Evolutionary conservation across 2,329 filamentous ascomycete genomes (phyloP), one percentile per base, ranked within the genome.

Genomic region (Diaporthe nobilis): DNA sequence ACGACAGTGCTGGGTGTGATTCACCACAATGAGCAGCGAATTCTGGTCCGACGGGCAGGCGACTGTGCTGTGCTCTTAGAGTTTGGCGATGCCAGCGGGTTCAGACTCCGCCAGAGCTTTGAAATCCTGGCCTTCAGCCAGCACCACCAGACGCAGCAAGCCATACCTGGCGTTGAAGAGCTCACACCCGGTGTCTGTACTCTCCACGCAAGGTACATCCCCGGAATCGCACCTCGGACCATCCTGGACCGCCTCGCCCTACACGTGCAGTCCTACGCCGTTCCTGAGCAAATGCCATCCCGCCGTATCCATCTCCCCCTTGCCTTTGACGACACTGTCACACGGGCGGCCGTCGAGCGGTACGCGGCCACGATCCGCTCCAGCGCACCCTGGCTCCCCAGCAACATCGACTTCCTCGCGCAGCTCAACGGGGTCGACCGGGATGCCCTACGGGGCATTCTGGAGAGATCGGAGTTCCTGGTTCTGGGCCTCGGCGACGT

Each of bases 401-500:
- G 68, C 49, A 71, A 71, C 28, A 22, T 71, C 28, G 49, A 71
- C 13, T 71, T 71, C 31, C 31, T 71, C n/a, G 49, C 49, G 15
- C 13, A 58, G 39, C 68, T 71, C 49, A 71, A 71, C 28, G 68
- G 53, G 15, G 42, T 71, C 10, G 25, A 13, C 4, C n/a, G 68
- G 20, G 44, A 34, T 49, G 61, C 0, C 6, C 28, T 67, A 25
- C 42, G 28, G 20, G 44, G n/a, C 20, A 34, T 49, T 5, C 42
- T 67, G 10, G 61, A 49, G 44, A 34, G 20, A 20, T 67, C 61
- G 0, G 12, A 17, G 6, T 71, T 71, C 13, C 49, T 71, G 13
- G 68, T 71, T 9, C 31, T 71, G 4, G 68, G 68, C n/a, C 68
- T 71, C n/a, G 68, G 68, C 22, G 68, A 71, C 31, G 68, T 71